Evolutionary conservation across 352 stramenopile species (phyloP).

Genomic region (Pelagophyceae sp.): DNA sequence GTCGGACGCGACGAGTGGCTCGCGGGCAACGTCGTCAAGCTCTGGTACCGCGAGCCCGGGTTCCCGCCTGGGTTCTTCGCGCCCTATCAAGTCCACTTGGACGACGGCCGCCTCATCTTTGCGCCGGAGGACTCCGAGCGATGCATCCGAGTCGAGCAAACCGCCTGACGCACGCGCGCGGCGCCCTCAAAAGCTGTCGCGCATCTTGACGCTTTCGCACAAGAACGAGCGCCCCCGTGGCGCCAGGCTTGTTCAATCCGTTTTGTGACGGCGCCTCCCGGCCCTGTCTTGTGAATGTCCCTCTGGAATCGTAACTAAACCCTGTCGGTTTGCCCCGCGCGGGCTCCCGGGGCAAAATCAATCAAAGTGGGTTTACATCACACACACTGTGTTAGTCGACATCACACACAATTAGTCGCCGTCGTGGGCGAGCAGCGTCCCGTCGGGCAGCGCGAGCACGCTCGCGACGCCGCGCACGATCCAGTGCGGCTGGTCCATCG

Average conservation of each 20-base stretch:
- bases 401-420: background rate
- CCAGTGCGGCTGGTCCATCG: background rate
- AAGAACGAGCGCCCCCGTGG: too few relatives aligned
- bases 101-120: conserved; percentile 56
- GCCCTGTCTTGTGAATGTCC: too few relatives aligned
- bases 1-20: conserved; percentile 50
- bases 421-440: background rate
- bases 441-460: background rate
- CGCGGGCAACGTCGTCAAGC: conserved; percentile 38
- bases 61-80: conserved; percentile 50
- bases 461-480: background rate
- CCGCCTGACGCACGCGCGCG: background rate
- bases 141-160: background rate
- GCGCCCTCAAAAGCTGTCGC: too few relatives aligned
- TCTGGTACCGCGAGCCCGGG: conserved; percentile 52
- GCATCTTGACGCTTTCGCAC: too few relatives aligned
- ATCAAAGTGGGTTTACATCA: too few relatives aligned
- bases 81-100: conserved; percentile 55
- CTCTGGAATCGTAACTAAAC: too few relatives aligned
- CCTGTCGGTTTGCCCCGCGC: too few relatives aligned
- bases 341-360: too few relatives aligned
- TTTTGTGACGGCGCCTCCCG: too few relatives aligned
- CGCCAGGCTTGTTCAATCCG: too few relatives aligned
- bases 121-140: conserved; percentile 25
- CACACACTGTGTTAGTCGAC: too few relatives aligned